Evolutionary conservation across 257 asterid species (phyloP).

Genomic region (Petunia axillaris): DNA sequence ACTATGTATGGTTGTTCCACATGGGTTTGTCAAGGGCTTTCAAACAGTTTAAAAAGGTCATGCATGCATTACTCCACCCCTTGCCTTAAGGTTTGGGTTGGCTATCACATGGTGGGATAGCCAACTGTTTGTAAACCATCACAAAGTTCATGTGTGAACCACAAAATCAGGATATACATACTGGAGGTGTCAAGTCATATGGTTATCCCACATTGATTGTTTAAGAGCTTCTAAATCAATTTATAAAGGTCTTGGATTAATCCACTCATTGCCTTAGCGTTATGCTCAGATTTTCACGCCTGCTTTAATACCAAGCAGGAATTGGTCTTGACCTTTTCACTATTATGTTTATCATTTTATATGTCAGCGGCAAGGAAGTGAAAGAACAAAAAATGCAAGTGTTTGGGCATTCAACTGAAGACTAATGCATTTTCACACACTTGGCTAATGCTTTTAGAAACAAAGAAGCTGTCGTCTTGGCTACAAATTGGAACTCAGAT

Average conservation of each 20-base stretch:
- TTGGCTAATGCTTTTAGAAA: not conserved
- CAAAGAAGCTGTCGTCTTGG: slow-evolving; percentile 1
- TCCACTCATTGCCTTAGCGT: not conserved
- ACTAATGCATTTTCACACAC: not conserved
- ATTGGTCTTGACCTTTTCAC: not conserved
- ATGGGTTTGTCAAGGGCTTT: slow-evolving; percentile 7
- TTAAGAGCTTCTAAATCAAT: slow-evolving; percentile 9
- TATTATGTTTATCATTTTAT: not conserved
- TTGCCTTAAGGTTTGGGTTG: not conserved
- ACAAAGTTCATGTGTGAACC: not conserved
- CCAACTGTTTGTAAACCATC: not conserved
- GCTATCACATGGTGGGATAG: not conserved
- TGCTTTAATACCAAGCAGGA: not conserved
- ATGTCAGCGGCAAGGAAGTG: not conserved
- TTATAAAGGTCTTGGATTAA: too few relatives aligned
- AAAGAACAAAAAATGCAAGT: not conserved
- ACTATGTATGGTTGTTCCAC: not conserved
- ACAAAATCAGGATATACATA: not conserved
- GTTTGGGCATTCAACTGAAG: not conserved
- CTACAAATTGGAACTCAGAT: not conserved
- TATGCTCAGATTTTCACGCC: slow-evolving; percentile 6
- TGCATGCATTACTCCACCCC: not conserved
- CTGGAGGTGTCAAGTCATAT: not conserved
- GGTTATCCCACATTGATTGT: slow-evolving; percentile 4
- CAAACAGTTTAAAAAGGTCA: not conserved